Conservation (phyloP, 2,329 filamentous ascomycete species). For the Cercospora beticola region DNA sequence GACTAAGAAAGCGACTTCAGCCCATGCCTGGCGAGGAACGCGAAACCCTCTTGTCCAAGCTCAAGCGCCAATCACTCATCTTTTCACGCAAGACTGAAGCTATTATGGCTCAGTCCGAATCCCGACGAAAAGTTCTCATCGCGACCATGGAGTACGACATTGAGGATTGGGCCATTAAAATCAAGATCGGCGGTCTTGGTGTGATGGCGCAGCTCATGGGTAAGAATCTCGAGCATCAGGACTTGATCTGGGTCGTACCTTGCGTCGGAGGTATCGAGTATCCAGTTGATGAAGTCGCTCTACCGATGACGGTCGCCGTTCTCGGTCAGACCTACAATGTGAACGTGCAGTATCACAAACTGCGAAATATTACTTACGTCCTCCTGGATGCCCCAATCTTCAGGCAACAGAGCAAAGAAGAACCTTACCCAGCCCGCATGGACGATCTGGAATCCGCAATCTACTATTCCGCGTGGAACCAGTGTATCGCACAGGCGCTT, state of each 20-base stretch:
- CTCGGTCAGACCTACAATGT: conserved; percentile 60
- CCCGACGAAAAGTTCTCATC: conserved; percentile 57
- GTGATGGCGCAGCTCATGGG: conserved; percentile 70
- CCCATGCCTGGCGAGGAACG: conserved; percentile 8
- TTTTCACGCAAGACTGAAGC: conserved; percentile 11
- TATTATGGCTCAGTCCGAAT: conserved; percentile 7
- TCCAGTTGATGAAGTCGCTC: conserved; percentile 56
- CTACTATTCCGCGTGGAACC: conserved; percentile 68
- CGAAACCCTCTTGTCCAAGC: background rate
- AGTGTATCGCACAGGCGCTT: conserved; percentile 63
- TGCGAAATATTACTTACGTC: conserved; percentile 65
- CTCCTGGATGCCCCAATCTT: conserved; percentile 65
- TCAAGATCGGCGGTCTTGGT: conserved; percentile 68
- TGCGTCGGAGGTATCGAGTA: conserved; percentile 62
- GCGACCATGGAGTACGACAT: conserved; percentile 72
- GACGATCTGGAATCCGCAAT: conserved; percentile 65
- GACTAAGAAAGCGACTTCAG: conserved; percentile 12
- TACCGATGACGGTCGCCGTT: conserved; percentile 61
- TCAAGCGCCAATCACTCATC: conserved; percentile 13
- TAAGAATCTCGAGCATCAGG: conserved; percentile 60
- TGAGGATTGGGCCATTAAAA: conserved; percentile 66
- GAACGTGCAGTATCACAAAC: conserved; percentile 60
- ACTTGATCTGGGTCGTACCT: conserved; percentile 57
- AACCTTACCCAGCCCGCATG: conserved; percentile 66
- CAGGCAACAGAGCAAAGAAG: conserved; percentile 59